Conservation (phyloP, 345 rosid species). For the Microcos paniculata region DNA sequence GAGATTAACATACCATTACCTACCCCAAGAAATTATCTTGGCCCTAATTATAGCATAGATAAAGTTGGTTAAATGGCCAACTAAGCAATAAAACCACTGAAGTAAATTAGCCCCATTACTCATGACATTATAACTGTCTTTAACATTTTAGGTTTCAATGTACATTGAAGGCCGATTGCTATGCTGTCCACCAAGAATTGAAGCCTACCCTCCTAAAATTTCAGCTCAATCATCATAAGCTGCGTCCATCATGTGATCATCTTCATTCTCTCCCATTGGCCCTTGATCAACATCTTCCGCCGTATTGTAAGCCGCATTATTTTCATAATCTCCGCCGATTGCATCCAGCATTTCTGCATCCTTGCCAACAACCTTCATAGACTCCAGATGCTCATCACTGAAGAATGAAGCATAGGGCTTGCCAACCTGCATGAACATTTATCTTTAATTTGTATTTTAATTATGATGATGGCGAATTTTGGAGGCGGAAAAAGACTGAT, state of each 20-base stretch:
- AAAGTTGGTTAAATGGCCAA: background rate
- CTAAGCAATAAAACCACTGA: background rate
- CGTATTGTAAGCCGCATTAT: slow-evolving; percentile 14
- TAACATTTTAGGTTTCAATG: background rate
- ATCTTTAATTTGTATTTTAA: slow-evolving; percentile 6
- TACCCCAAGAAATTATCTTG: background rate
- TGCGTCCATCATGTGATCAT: slow-evolving; percentile 39
- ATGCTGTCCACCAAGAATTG: background rate
- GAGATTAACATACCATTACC: background rate
- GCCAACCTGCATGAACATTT: slow-evolving; percentile 52
- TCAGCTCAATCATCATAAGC: slow-evolving; percentile 25
- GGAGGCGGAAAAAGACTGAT: background rate
- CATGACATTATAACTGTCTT: background rate
- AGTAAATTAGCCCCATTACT: too few relatives aligned
- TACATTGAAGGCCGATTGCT: background rate
- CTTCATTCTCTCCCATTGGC: slow-evolving; percentile 53
- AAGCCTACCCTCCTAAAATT: background rate
- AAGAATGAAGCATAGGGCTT: slow-evolving; percentile 71
- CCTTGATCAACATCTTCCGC: slow-evolving; percentile 39
- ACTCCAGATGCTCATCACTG: slow-evolving; percentile 55
- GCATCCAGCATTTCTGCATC: slow-evolving; percentile 30
- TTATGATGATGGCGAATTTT: background rate
- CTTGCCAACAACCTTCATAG: slow-evolving; percentile 32
- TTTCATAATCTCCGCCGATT: slow-evolving; percentile 22
- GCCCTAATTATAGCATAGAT: background rate